Percentiles rank a stretch among this genome's conserved stretches.
Conservation (phyloP, 495 filamentous ascomycete genomes). For the Penicillium arizonense region DNA sequence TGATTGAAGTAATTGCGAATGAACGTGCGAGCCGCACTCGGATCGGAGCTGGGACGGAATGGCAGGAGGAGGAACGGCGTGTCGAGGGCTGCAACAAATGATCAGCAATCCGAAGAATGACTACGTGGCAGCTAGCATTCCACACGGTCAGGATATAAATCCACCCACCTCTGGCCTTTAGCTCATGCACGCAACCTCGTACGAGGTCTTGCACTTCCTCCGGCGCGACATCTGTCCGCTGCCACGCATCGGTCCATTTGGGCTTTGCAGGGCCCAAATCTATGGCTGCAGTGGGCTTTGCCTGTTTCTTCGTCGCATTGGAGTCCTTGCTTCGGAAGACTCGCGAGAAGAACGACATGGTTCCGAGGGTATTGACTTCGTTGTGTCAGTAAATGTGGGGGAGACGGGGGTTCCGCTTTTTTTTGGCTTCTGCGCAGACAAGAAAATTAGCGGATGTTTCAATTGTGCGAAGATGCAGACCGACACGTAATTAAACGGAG, state of each 20-base stretch:
- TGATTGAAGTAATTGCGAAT: constrained; percentile 88
- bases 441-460: constrained; percentile 16
- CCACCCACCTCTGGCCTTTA: constrained; percentile 87
- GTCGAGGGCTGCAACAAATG: constrained; percentile 65
- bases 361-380: constrained; percentile 14
- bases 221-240: constrained; percentile 78
- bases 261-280: constrained; percentile 60
- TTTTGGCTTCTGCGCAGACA: constrained; percentile 9
- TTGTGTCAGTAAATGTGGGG: constrained; percentile 7
- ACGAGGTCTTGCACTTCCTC: constrained; percentile 90
- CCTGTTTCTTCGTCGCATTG: constrained; percentile 54
- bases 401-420: constrained; percentile 5
- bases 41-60: constrained; percentile 88
- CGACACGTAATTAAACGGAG: constrained; percentile 13
- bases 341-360: constrained; percentile 68
- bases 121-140: constrained; percentile 15
- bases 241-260: constrained; percentile 87
- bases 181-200: constrained; percentile 78
- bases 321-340: constrained; percentile 70
- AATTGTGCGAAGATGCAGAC: constrained; percentile 15
- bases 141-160: constrained; percentile 24
- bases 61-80: constrained; percentile 94
- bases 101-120: constrained; percentile 37
- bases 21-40: constrained; percentile 86
- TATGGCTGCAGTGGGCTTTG: constrained; percentile 49